These are phyloP conservation scores for Gynostemma pentaphyllum DNA, from an alignment of 306 rosid species.

Conservation along the genomic window DNA sequence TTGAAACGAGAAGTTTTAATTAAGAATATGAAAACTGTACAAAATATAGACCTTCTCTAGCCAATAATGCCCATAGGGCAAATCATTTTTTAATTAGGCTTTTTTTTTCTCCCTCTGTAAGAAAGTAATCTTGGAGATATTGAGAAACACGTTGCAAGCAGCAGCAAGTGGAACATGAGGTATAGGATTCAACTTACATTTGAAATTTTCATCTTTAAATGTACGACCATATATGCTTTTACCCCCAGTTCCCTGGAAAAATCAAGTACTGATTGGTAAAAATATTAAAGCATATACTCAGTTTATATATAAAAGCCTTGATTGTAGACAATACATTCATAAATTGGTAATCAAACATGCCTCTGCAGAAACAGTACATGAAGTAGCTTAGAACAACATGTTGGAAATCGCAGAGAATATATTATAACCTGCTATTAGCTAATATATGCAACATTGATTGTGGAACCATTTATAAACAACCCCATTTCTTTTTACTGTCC, in stretches of 20 bases:
- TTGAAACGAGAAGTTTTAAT: no score
- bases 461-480: background rate
- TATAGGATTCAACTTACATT: conserved; percentile 39
- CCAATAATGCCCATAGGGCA: background rate
- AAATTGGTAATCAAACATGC: background rate
- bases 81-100: background rate
- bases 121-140: background rate
- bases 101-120: no score
- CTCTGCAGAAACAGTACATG: no score
- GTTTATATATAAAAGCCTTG: background rate
- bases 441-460: background rate
- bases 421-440: background rate
- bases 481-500: background rate
- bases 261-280: background rate
- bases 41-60: no score
- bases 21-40: no score
- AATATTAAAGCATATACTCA: background rate
- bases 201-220: conserved; percentile 89
- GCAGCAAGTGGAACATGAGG: conserved; percentile 3
- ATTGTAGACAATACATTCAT: background rate
- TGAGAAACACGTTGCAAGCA: background rate
- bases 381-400: background rate
- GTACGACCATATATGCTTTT: conserved; percentile 95
- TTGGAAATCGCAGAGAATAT: background rate
- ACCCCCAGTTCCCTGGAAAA: conserved; percentile 85